Evolutionary conservation across 768 basidiomycete species (phyloP).

Genomic region (Amanita molliuscula): DNA sequence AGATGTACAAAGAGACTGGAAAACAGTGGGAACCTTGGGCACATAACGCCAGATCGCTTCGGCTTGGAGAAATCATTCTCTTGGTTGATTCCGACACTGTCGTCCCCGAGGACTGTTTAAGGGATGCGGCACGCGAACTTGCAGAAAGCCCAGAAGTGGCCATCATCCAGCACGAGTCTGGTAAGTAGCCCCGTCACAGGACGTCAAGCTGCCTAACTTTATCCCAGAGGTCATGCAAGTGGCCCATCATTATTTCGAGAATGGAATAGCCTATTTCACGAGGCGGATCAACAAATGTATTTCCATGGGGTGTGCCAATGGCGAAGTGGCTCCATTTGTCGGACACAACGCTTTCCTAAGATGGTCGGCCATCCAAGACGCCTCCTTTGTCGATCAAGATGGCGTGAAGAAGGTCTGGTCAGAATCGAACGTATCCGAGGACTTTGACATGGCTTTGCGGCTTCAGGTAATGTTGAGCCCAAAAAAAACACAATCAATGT

Average conservation of each 20-base stretch:
- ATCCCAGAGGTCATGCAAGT: conserved; percentile 78
- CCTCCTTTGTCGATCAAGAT: conserved; percentile 63
- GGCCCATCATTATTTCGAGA: conserved; percentile 84
- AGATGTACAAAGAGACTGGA: conserved; percentile 51
- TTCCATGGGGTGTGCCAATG: conserved; percentile 71
- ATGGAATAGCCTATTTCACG: conserved; percentile 83
- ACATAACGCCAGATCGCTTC: conserved; percentile 60
- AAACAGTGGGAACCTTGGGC: conserved; percentile 65
- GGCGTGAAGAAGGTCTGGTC: conserved; percentile 71
- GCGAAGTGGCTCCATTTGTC: conserved; percentile 76
- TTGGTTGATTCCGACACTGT: conserved; percentile 77
- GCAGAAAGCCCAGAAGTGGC: conserved; percentile 73
- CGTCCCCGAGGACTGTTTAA: conserved; percentile 82
- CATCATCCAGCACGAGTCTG: conserved; percentile 87
- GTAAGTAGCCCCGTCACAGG: conserved; percentile 22
- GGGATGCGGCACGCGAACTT: conserved; percentile 83
- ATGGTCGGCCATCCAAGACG: conserved; percentile 85
- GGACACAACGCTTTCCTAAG: conserved; percentile 86
- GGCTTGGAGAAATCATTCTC: conserved; percentile 72
- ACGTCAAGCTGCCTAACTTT: conserved; percentile 1
- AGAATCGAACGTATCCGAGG: conserved; percentile 74
- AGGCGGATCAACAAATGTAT: conserved; percentile 78
- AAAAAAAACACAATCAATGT: background rate
- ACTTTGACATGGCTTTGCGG: conserved; percentile 73
- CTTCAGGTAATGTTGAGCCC: conserved; percentile 27